A percentile compares a stretch with the other conserved stretches of the same genome.
These are phyloP conservation scores for Tricholoma sp. DNA, from an alignment of 768 basidiomycete genomes.

Conservation along the genomic window DNA sequence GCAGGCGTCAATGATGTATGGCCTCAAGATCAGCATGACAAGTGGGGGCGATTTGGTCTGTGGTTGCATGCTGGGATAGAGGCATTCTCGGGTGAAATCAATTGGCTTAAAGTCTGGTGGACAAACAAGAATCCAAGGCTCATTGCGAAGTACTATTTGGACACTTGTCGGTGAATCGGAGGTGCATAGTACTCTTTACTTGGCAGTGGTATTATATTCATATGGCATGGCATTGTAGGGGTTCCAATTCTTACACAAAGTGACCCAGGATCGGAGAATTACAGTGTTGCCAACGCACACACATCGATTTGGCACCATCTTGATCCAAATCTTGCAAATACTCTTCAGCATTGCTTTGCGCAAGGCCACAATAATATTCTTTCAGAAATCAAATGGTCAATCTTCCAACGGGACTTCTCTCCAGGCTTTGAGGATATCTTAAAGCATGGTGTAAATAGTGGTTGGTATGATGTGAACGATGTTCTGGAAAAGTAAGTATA, in stretches of 20 bases:
- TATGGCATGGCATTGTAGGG: slow-evolving; percentile 4
- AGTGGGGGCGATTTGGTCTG: no score
- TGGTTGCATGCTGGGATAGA: slow-evolving; percentile 15
- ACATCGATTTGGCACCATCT: background rate
- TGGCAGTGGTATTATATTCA: no score
- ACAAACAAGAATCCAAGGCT: slow-evolving; percentile 13
- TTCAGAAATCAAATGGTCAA: slow-evolving; percentile 33
- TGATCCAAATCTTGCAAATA: background rate
- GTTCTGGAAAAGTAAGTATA: slow-evolving; percentile 1
- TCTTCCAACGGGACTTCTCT: slow-evolving; percentile 23
- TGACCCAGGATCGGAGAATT: slow-evolving; percentile 30
- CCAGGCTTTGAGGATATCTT: slow-evolving; percentile 35
- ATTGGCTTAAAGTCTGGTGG: slow-evolving; percentile 30
- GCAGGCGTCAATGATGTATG: no score
- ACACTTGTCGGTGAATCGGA: slow-evolving; percentile 11
- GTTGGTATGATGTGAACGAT: slow-evolving; percentile 23
- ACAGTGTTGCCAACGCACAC: slow-evolving; percentile 26
- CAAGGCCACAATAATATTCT: slow-evolving; percentile 7
- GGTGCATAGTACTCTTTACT: background rate
- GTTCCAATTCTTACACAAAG: slow-evolving; percentile 31
- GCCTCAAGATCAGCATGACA: no score
- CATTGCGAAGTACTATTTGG: slow-evolving; percentile 23
- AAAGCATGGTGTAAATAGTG: slow-evolving; percentile 21
- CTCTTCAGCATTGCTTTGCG: slow-evolving; percentile 33
- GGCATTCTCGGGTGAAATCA: slow-evolving; percentile 19